These are phyloP conservation scores for Spathaspora sp. DNA, from an alignment of 805 yeast genomes.

Conservation along the genomic window DNA sequence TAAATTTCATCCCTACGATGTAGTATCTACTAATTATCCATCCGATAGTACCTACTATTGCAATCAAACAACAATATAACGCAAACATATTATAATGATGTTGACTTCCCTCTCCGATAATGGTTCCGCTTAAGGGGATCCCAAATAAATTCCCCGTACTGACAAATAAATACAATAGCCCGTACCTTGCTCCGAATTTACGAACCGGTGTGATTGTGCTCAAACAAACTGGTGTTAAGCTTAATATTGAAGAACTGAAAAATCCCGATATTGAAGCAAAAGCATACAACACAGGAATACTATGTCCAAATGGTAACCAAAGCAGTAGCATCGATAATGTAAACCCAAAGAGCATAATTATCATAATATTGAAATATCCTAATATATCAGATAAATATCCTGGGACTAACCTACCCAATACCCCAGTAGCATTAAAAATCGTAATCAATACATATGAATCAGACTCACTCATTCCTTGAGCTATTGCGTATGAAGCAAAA, in stretches of 20 bases:
- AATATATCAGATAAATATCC: slow-evolving; percentile 50
- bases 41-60: slow-evolving; percentile 20
- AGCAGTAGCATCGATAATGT: slow-evolving; percentile 46
- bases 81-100: slow-evolving; percentile 28
- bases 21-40: slow-evolving; percentile 29
- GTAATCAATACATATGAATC: slow-evolving; percentile 44
- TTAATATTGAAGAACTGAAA: slow-evolving; percentile 56
- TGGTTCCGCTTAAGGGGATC: slow-evolving; percentile 32
- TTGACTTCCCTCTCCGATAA: slow-evolving; percentile 29
- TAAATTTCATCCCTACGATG: slow-evolving; percentile 25
- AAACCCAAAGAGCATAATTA: slow-evolving; percentile 43
- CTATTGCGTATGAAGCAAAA: slow-evolving; percentile 53
- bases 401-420: slow-evolving; percentile 53
- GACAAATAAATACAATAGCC: slow-evolving; percentile 59
- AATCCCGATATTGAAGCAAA: slow-evolving; percentile 59
- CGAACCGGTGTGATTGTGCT: slow-evolving; percentile 59
- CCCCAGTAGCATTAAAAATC: slow-evolving; percentile 42
- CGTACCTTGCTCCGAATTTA: slow-evolving; percentile 67
- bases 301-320: slow-evolving; percentile 66
- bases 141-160: slow-evolving; percentile 40
- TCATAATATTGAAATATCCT: slow-evolving; percentile 59
- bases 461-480: slow-evolving; percentile 44
- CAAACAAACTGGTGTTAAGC: slow-evolving; percentile 68
- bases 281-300: slow-evolving; percentile 40
- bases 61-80: slow-evolving; percentile 28